phyloP scores from a whole-genome alignment of 73 alveolate species.

The Paramecium primaurelia region DNA sequence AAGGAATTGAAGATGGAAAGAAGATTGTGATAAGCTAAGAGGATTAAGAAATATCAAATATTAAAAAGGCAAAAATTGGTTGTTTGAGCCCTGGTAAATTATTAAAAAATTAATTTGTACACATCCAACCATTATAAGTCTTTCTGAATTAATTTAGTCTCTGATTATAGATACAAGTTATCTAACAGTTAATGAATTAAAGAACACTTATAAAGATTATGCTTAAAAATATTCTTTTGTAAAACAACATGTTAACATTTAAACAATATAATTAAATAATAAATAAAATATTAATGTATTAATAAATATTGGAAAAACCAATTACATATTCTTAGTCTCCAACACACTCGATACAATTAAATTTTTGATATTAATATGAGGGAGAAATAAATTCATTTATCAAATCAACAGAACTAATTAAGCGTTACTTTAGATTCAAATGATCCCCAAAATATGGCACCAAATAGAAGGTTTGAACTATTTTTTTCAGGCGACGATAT shows the following conservation, averaged over 20 bases:
- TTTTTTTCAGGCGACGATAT: background rate
- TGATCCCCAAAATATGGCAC: background rate
- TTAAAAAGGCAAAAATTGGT: background rate
- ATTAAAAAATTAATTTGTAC: background rate
- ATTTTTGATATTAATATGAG: conserved; percentile 51
- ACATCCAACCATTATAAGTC: background rate
- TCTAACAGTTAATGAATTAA: conserved; percentile 56
- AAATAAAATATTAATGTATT: background rate
- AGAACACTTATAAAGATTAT: background rate
- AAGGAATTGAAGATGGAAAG: conserved; percentile 28
- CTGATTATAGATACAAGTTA: background rate
- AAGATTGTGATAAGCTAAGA: background rate
- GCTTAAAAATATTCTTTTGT: background rate
- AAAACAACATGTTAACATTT: background rate
- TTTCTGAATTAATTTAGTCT: background rate
- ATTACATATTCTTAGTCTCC: background rate
- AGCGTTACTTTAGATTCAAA: background rate
- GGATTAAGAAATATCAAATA: background rate
- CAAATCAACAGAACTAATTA: background rate
- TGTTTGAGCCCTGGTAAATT: background rate
- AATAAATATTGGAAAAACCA: background rate
- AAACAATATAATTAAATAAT: no score
- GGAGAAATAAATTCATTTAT: background rate
- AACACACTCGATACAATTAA: background rate
- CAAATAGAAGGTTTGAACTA: background rate